Conservation (phyloP, 225 moss, liverwort and hornwort genomes). For the Pseudisothecium myosuroides region DNA sequence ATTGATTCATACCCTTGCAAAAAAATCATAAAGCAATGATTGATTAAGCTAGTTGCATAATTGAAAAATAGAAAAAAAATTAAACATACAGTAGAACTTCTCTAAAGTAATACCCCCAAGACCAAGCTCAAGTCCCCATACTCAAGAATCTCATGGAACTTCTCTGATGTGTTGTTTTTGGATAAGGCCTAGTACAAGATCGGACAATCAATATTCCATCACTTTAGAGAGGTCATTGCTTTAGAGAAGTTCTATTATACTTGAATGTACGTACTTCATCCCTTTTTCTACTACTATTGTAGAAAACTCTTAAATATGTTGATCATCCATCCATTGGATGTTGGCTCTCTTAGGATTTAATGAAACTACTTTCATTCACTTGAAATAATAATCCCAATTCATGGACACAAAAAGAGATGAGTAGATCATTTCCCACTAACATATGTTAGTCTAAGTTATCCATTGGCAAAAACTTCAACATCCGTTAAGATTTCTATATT, state of each 20-base stretch:
- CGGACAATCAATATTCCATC: no score
- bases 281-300: background rate
- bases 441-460: no score
- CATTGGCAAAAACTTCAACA: no score
- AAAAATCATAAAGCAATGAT: background rate
- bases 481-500: rapidly evolving
- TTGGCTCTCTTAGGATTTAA: rapidly evolving
- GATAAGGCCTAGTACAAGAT: no score
- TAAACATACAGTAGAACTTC: no score
- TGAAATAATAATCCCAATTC: background rate
- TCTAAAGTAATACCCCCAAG: no score
- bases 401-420: background rate
- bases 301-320: no score
- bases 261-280: background rate
- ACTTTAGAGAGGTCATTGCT: no score
- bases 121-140: no score
- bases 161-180: no score
- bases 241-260: no score
- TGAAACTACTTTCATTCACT: background rate
- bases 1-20: background rate
- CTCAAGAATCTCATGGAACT: no score
- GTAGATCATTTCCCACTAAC: rapidly evolving
- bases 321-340: background rate
- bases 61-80: background rate
- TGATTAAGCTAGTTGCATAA: background rate